Evolutionary conservation across 768 basidiomycete species (phyloP).

Genomic region (Cystofilobasidium macerans): DNA sequence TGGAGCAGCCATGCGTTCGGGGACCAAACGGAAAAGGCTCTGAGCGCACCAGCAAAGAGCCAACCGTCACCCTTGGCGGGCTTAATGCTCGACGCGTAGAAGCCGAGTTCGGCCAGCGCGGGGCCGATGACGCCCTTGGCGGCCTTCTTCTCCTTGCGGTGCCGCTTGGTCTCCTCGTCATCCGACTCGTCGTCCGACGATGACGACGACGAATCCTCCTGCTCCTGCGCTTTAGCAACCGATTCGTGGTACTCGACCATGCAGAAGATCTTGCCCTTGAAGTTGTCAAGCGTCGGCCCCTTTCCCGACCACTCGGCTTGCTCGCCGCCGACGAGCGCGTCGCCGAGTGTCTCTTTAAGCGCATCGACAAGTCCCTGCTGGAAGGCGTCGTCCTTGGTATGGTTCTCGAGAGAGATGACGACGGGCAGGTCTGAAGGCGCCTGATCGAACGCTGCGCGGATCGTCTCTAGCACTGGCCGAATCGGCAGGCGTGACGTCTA

Average conservation of each 20-base stretch:
- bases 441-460: slow-evolving; percentile 41
- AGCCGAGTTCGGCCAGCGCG: neutral
- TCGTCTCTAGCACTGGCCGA: slow-evolving; percentile 47
- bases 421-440: slow-evolving; percentile 47
- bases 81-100: slow-evolving; percentile 13
- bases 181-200: slow-evolving; percentile 4
- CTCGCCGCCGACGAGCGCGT: slow-evolving; percentile 44
- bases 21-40: neutral
- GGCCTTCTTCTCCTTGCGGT: slow-evolving; percentile 6
- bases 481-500: slow-evolving; percentile 48
- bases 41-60: neutral
- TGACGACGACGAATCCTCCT: neutral
- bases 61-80: slow-evolving; percentile 14
- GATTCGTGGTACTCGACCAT: slow-evolving; percentile 55
- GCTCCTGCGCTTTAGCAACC: neutral
- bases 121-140: slow-evolving; percentile 1
- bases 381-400: slow-evolving; percentile 44
- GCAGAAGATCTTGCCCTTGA: slow-evolving; percentile 49
- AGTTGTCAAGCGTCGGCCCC: slow-evolving; percentile 42
- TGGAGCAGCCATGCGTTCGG: too few relatives aligned
- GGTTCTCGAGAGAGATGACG: slow-evolving; percentile 54
- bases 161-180: neutral
- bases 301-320: slow-evolving; percentile 38
- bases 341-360: slow-evolving; percentile 48
- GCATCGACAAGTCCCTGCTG: slow-evolving; percentile 50